A percentile compares a stretch with the other conserved stretches of the same genome.
phyloP scores from a whole-genome alignment of 768 basidiomycete genomes.

The Hypholoma sublateritium region DNA sequence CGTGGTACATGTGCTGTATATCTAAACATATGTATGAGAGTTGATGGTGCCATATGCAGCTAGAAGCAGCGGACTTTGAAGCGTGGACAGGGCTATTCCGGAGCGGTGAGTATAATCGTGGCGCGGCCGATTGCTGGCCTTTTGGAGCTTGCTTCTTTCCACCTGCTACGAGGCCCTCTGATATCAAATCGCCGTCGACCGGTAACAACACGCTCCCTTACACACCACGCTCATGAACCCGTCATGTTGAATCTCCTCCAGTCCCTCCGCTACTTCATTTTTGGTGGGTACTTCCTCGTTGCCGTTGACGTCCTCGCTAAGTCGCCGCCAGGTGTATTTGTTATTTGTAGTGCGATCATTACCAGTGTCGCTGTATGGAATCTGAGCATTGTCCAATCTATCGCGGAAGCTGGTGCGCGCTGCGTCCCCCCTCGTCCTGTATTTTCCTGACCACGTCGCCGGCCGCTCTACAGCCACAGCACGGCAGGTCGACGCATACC shows the following conservation, averaged over 20 bases:
- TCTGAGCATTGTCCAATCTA: constrained; percentile 43
- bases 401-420: constrained; percentile 39
- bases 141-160: constrained; percentile 19
- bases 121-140: constrained; percentile 5
- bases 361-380: constrained; percentile 74
- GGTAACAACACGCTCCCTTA: constrained; percentile 33
- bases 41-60: constrained; percentile 4
- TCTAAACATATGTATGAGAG: neutral
- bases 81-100: constrained; percentile 6
- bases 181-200: constrained; percentile 29
- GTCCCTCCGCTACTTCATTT: constrained; percentile 56
- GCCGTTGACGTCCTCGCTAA: neutral
- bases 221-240: constrained; percentile 28
- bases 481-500: constrained; percentile 57
- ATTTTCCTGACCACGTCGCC: neutral
- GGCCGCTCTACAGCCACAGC: constrained; percentile 12
- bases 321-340: constrained; percentile 48
- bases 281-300: constrained; percentile 42
- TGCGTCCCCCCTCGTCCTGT: neutral
- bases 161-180: constrained; percentile 7
- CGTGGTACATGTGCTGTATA: neutral
- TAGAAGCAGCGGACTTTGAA: constrained; percentile 15
- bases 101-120: constrained; percentile 12
- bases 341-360: constrained; percentile 63
- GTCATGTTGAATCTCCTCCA: constrained; percentile 48